Evolutionary conservation across 2,329 filamentous ascomycete genomes (phyloP), one percentile per base, ranked within the genome.

Genomic region (Pseudogymnoascus sp.): DNA sequence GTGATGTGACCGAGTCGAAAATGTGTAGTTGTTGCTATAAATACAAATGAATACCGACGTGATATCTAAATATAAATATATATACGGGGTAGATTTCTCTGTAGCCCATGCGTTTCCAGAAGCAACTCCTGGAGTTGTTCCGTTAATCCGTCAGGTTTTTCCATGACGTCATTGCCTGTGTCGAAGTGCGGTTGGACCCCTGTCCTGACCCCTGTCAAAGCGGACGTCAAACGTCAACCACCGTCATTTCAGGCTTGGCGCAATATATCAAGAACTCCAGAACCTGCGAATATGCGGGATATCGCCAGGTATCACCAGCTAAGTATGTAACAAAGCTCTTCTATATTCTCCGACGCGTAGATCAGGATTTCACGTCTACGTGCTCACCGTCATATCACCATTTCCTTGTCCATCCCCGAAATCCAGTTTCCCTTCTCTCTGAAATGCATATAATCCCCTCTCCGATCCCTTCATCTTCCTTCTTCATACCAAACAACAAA

Each of bases 401-500:
- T 52, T 52, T 31, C 26, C 45, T 12, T 52, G 45, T 26, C 10
- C 21, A 52, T 31, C 45, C 14, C 4, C 45, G 19, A 52, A 52
- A 31, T 8, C 45, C 45, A 52, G 45, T 52, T 52, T 52, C 45
- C 45, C 5, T 11, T 29, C 23, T 12, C 8, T 16, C 14, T 19
- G 23, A 52, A 31, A 7, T 52, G 3, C n/a, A 52, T 52, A 52
- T 52, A 52, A 52, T 1, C 45, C 45, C 23, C 26, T 52, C 26
- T 1, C 8, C 26, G 26, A 31, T 11, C 45, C 33, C 31, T 59
- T 37, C 31, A 59, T 38, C 31, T 16, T 59, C 31, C 35, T 59
- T 59, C 55, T 59, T 59, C 55, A 37, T 59, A 52, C 31, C 45
- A 31, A 52, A 52, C 23, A 49, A 52, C 14, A 52, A 52, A 11